These are phyloP conservation scores for Cercospora zeae-maydis DNA, from an alignment of 2,329 filamentous ascomycete genomes.

Conservation along the genomic window DNA sequence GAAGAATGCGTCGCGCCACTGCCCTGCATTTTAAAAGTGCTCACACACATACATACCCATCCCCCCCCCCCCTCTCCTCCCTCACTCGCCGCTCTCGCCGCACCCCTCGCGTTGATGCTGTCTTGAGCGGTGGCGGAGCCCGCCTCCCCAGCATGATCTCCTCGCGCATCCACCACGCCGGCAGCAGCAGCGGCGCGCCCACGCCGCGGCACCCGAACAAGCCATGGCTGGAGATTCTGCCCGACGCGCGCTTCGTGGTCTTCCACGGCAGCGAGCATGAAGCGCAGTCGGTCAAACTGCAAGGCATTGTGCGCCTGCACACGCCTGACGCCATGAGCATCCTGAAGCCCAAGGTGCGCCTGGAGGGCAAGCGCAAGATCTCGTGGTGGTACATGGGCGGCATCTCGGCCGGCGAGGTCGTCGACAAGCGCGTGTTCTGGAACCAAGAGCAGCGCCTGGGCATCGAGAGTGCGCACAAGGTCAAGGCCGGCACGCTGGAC, in stretches of 20 bases:
- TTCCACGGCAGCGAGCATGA: constrained; percentile 49
- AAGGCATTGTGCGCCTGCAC: constrained; percentile 46
- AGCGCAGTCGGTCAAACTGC: constrained; percentile 44
- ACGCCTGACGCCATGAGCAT: constrained; percentile 48
- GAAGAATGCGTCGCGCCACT: background rate
- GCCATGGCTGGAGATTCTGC: constrained; percentile 44
- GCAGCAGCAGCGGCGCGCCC: constrained; percentile 3
- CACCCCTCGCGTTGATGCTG: background rate
- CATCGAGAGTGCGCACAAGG: constrained; percentile 48
- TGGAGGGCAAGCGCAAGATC: constrained; percentile 49
- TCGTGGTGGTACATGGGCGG: constrained; percentile 39
- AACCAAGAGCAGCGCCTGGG: constrained; percentile 45
- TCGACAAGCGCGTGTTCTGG: constrained; percentile 48
- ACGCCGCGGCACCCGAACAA: constrained; percentile 23
- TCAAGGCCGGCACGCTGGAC: constrained; percentile 49
- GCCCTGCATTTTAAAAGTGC: background rate
- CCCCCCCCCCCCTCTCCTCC: background rate
- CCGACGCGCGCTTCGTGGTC: constrained; percentile 48
- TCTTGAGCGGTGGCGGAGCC: background rate
- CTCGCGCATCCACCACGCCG: constrained; percentile 6
- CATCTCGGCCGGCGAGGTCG: constrained; percentile 40
- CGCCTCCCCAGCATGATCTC: constrained; percentile 31
- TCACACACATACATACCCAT: no score
- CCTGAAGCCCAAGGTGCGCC: constrained; percentile 45
- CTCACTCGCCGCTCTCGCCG: background rate